A percentile compares a stretch with the other conserved stretches of the same genome.
phyloP scores from a whole-genome alignment of 495 filamentous ascomycete species.

The Terfezia boudieri region DNA sequence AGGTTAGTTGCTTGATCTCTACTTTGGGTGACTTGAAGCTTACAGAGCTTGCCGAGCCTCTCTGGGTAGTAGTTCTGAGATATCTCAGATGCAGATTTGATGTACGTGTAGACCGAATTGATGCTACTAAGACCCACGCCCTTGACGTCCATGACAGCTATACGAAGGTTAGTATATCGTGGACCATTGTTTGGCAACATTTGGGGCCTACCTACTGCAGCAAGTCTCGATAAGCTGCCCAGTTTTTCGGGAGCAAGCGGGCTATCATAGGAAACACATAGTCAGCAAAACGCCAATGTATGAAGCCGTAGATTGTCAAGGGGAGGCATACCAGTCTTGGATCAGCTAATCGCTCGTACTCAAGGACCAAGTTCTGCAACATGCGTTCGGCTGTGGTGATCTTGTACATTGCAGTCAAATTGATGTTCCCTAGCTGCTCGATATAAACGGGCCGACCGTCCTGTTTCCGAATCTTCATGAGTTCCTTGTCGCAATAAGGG shows the following conservation, averaged over 20 bases:
- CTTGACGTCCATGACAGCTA: conserved; percentile 76
- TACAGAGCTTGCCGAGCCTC: conserved; percentile 31
- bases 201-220: conserved; percentile 31
- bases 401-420: conserved; percentile 71
- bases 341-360: conserved; percentile 90
- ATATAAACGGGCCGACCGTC: conserved; percentile 95
- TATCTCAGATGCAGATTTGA: conserved; percentile 45
- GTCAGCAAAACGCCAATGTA: no score
- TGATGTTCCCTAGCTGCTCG: conserved; percentile 84
- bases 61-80: conserved; percentile 97
- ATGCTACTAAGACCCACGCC: conserved; percentile 68
- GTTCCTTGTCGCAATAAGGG: background rate
- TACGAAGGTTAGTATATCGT: background rate
- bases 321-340: conserved; percentile 35
- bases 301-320: background rate
- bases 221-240: conserved; percentile 84
- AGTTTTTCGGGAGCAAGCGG: conserved; percentile 83
- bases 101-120: conserved; percentile 49
- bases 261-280: conserved; percentile 12
- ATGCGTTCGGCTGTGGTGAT: conserved; percentile 86
- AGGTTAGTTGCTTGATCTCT: background rate
- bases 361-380: conserved; percentile 81
- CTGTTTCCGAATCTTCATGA: conserved; percentile 23
- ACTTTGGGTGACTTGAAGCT: background rate
- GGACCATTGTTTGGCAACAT: background rate